Base-by-base conservation (phyloP, 306 rosid genomes). In the Macrotyloma uniflorum region DNA sequence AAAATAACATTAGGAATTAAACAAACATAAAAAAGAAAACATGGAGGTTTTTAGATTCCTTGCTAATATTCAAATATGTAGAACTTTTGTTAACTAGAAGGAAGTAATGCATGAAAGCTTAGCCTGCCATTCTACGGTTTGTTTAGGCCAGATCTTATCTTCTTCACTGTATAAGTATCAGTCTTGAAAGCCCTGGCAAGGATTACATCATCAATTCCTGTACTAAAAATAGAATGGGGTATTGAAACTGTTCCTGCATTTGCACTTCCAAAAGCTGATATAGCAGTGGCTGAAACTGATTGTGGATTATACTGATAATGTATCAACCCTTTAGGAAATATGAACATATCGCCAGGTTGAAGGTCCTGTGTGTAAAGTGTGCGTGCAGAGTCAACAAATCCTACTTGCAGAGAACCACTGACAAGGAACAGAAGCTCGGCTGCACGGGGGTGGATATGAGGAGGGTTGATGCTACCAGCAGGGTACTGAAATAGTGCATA, bases 191-290 rank as follows among this genome's bases (percentile, higher is more conserved):
- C 69, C 50, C 51, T 74, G n/a, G 85, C 83, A 1, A 86, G 77
- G 36, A 76, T 50, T 0, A 2, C 68, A 2, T 72, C 68, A 10
- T 83, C 83, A 35, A 86, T 79, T 5, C 75, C 67, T 8, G 83
- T 7, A 15, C 51, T 26, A 59, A 86, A 76, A 14, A 76, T 4
- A 1, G 82, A 33, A 11, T 22, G 10, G 2, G 72, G 85, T 43
- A 80, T 33, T 13, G 86, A 65, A 5, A 80, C 85, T 5, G 75
- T 72, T 18, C 83, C 81, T 9, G 83, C 86, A 70, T 83, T 78
- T 20, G 86, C 87, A 77, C 87, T 86, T 15, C 73, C 81, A 33
- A 83, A 86, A 11, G 80, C 83, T 8, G 78, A 51, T 14, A 80
- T 13, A 16, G 85, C 89, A 13, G 38, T 36, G 53, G 85, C 87